Evolutionary conservation across 83 land plant genomes (phyloP), one percentile per base, ranked within the genome.

Genomic region (Thuja plicata): DNA sequence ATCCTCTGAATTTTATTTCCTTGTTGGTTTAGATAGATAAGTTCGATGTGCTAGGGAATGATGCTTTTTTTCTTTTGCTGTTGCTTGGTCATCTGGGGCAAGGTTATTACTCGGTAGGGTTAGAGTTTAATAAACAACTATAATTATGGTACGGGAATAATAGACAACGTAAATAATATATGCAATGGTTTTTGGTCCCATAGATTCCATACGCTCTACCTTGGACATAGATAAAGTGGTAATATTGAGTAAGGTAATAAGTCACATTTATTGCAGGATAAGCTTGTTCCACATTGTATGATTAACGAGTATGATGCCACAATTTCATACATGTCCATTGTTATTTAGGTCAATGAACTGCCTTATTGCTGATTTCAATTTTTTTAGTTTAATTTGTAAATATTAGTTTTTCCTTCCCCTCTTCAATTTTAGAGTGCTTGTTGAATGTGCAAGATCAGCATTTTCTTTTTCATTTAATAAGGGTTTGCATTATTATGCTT

Each of bases 1-100:
- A 96, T 96, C 98, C 98, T 95, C 86, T 45, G 9, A n/a, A 1
- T 48, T 84, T 48, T 76, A 34, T 21, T 38, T 15, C 71, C 8
- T 73, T 32, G 11, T 34, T 32, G 30, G 79, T 76, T 34, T 76
- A 2, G 35, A 34, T 9, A n/a, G 76, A 30, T 27, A 71, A 27
- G 76, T 71, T 27, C 8, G 10, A 76, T 35, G 38, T 27, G 3
- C 73, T 24, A 12, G 13, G 38, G 3, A 32, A 76, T 76, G 8
- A 15, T 76, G 15, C 10, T 13, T 11, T 35, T 35, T 24, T 66
- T 27, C 35, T 43, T 43, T 43, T 43, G 45, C 35, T 27, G 30
- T 66, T 66, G 8, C 30, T 8, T 66, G 10, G 57, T 54, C 27
- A 66, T 66, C 73, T 27, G 8, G 10, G 30, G 32, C n/a, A 27